phyloP scores from a whole-genome alignment of 2,329 filamentous ascomycete genomes.

The Mollisia scopiformis region DNA sequence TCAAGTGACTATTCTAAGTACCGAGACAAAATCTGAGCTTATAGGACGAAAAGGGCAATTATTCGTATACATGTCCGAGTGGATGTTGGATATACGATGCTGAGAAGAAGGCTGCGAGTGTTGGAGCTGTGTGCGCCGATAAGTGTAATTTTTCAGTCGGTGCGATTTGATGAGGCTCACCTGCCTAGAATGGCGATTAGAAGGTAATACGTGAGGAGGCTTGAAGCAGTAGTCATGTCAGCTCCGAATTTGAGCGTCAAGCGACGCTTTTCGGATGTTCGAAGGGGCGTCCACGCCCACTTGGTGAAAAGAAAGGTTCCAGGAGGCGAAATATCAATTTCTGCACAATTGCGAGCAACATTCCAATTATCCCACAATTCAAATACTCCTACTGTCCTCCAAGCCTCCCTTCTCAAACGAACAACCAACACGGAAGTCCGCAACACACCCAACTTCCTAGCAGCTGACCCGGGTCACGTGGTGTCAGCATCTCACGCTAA shows the following conservation, averaged over 20 bases:
- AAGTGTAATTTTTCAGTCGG: conserved; percentile 11
- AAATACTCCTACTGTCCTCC: neutral
- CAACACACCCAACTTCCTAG: too few species aligned
- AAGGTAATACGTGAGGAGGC: neutral
- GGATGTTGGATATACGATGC: conserved; percentile 9
- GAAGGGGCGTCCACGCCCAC: too few species aligned
- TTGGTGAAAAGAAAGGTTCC: neutral
- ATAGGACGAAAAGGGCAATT: neutral
- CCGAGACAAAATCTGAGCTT: conserved; percentile 4
- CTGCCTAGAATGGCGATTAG: neutral
- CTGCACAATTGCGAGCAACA: too few species aligned
- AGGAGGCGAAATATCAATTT: too few species aligned
- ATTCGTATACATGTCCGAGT: conserved; percentile 7
- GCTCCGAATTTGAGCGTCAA: neutral
- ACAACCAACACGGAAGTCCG: neutral
- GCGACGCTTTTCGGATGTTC: neutral
- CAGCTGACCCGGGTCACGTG: neutral
- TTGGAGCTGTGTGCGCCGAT: conserved; percentile 9
- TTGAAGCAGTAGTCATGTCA: too few species aligned
- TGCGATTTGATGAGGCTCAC: neutral
- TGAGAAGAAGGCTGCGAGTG: conserved; percentile 2
- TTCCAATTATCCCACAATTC: too few species aligned
- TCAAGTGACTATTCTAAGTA: conserved; percentile 52
- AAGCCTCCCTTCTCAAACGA: neutral
- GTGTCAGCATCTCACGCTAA: neutral